Evolutionary conservation across 768 basidiomycete species (phyloP), one percentile per base, ranked within the genome.

Genomic region (Boletus subparvulus): DNA sequence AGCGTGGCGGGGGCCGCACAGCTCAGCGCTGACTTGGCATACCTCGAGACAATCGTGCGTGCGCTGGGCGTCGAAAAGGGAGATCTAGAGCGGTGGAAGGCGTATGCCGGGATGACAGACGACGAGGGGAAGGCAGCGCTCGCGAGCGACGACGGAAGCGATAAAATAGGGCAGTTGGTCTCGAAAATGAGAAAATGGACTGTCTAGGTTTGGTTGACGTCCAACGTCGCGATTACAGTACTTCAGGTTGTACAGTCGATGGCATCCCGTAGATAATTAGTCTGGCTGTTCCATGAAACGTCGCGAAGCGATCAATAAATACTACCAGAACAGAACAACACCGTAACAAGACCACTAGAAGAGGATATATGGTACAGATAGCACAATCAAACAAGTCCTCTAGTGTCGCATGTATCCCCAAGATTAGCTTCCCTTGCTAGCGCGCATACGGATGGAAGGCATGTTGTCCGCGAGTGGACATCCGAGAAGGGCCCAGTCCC

Each of bases 11-110:
- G 95, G 5, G 85, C 90, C 1, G 85, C 86, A 21, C 97, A 99
- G 68, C 80, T 99, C 19, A 77, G 82, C 3, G 87, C 88, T 4
- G 97, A 99, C 74, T 71, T 99, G 58, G 89, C 85, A 24, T 97
- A 98, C 73, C 77, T 99, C 40, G 83, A 85, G 3, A 97, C 96
- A 63, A 94, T 98, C 46, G 88, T 94, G 35, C 79, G 86, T 46
- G 94, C 93, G 28, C 78, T 98, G 49, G 94, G 95, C 65, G 93
- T 96, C 6, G 93, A 96, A 62, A 87, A 80, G 65, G 83, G 83
- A 8, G 88, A 87, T 37, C 74, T 98, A 44, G 88, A 88, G 60
- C 77, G 75, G 65, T 98, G 96, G 96, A 85, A 82, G 69, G 81
- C 82, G 48, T 85, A 77, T 51, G 77, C 80, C n/a, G 84, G 82